phyloP scores from a whole-genome alignment of 208 protist genomes.

The Leishmania gerbilli region DNA sequence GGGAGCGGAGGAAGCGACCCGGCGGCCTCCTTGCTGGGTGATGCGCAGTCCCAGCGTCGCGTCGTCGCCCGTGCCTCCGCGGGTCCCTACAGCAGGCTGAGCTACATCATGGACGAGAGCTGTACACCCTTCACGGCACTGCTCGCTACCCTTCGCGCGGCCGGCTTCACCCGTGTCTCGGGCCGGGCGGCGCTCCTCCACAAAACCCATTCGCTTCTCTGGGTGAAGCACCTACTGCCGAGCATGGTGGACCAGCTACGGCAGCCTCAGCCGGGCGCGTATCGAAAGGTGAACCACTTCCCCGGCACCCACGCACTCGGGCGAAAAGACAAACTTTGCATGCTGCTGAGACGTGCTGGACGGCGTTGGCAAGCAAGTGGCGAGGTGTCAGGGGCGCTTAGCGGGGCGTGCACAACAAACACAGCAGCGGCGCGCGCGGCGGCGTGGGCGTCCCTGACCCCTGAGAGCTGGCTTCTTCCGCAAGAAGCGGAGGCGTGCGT shows the following conservation, averaged over 20 bases:
- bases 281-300: constrained; percentile 91
- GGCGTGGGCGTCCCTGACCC: constrained; percentile 15
- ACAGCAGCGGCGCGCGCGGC: not conserved
- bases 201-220: constrained; percentile 61
- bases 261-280: constrained; percentile 13
- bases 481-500: constrained; percentile 41
- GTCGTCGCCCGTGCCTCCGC: not conserved
- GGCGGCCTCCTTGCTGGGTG: not conserved
- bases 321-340: constrained; percentile 82
- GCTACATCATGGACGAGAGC: constrained; percentile 43
- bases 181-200: constrained; percentile 36
- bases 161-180: constrained; percentile 46
- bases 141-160: constrained; percentile 44
- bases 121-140: constrained; percentile 67
- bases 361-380: constrained; percentile 23
- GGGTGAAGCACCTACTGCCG: constrained; percentile 58
- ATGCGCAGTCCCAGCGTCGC: not conserved
- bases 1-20: constrained; percentile 3
- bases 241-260: constrained; percentile 36
- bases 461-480: constrained; percentile 50
- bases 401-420: not conserved
- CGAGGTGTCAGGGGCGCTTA: not conserved
- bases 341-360: constrained; percentile 37
- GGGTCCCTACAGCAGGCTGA: constrained; percentile 26
- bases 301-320: constrained; percentile 81